Base-by-base conservation (phyloP, 2,329 filamentous ascomycete genomes). In the Cryphonectria nitschkei region DNA sequence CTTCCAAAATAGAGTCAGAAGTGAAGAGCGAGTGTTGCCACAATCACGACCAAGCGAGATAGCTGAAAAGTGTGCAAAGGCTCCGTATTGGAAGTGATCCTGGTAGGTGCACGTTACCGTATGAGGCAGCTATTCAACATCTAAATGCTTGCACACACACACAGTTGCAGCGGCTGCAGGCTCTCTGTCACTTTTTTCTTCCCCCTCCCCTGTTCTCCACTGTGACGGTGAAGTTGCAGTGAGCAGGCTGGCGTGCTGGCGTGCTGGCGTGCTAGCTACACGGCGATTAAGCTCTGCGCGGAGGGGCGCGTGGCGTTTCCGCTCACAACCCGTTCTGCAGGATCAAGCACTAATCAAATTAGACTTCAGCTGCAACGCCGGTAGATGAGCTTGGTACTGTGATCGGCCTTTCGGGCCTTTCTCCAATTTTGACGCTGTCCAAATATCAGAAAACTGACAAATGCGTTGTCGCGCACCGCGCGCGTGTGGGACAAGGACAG, bases 361-460 rank as follows among this genome's bases (percentile, higher is more conserved):
- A 58, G 52, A n/a, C 52, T 29, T 56, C 52, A 58, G 54, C 54
- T 58, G 26, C 54, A 6, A 32, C 26, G 16, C 52, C 54, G 54
- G 54, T 29, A 58, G 54, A 58, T 58, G 54, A 58, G 54, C 46
- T 58, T 58, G 54, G 29, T 58, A 14, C 54, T 32, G 54, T 19
- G 26, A 32, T 58, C 13, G 14, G 32, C 54, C 29, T 34, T 58
- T 58, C 54, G 54, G 54, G 54, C 54, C 54, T 58, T 58, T 58
- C 54, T 50, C 54, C 13, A 58, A 32, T 32, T 19, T 29, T 6
- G 16, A 58, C 7, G 54, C 29, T 19, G 54, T 29, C 54, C 16
- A 16, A 34, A 34, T 34, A 32, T 8, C 26, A 32, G 16, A 58
- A 34, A 58, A 56, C n/a, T 19, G 54, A 32, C 26, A 16, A 29